Percentiles rank a stretch among this genome's conserved stretches.
Conservation (phyloP, 768 basidiomycete genomes). For the Phanerochaete carnosa region DNA sequence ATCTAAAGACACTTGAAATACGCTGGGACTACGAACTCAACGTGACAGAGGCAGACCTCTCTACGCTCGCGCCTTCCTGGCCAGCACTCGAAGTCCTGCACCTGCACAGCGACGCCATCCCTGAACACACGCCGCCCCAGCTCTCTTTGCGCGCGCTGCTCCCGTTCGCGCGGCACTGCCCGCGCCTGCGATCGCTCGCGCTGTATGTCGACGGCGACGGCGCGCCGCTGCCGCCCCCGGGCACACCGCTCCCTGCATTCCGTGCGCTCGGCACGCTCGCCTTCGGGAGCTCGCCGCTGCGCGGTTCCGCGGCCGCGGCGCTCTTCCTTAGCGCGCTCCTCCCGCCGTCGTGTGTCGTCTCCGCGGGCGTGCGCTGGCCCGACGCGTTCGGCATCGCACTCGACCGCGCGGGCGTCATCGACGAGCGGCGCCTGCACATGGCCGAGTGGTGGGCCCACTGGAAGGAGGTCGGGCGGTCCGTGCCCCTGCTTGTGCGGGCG, state of each 20-base stretch:
- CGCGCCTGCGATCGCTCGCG: slow-evolving; percentile 32
- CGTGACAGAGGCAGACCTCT: slow-evolving; percentile 24
- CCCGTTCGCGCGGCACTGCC: slow-evolving; percentile 38
- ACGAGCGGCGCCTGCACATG: slow-evolving; percentile 17
- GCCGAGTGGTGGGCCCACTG: slow-evolving; percentile 21
- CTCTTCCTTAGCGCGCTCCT: slow-evolving; percentile 55
- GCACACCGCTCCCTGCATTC: slow-evolving; percentile 16
- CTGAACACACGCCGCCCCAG: slow-evolving; percentile 14
- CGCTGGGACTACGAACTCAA: slow-evolving; percentile 30
- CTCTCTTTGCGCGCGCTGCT: slow-evolving; percentile 35
- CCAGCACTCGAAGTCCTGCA: slow-evolving; percentile 22
- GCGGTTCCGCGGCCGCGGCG: slow-evolving; percentile 41
- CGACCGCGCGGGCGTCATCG: slow-evolving; percentile 20
- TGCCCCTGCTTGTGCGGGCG: slow-evolving; percentile 22
- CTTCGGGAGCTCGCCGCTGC: slow-evolving; percentile 50
- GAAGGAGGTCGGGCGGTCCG: slow-evolving; percentile 22
- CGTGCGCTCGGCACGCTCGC: slow-evolving; percentile 32
- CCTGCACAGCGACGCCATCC: slow-evolving; percentile 27
- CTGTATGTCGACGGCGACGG: slow-evolving; percentile 35
- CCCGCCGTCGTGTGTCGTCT: slow-evolving; percentile 39
- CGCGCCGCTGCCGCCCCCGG: slow-evolving; percentile 1
- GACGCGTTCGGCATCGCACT: slow-evolving; percentile 26
- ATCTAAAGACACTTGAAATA: slow-evolving; percentile 32
- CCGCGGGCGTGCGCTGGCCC: slow-evolving; percentile 51
- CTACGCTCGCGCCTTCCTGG: slow-evolving; percentile 25